Percentiles rank a stretch among this genome's conserved stretches.
Conservation (phyloP, 208 protist genomes). For the Wallacemonas sp. region DNA sequence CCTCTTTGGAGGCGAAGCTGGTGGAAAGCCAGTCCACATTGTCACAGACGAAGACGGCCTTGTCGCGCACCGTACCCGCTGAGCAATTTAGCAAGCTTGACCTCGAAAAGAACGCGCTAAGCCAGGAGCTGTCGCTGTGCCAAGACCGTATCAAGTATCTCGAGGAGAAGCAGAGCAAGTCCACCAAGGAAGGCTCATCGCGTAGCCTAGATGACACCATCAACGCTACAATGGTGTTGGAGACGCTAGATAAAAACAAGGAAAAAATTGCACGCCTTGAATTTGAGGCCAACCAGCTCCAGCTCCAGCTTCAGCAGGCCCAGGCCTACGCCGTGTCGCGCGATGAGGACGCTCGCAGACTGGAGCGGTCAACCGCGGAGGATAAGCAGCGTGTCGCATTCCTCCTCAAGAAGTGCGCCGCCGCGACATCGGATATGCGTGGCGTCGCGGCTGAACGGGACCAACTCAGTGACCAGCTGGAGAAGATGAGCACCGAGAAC, state of each 20-base stretch:
- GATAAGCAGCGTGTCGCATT: constrained; percentile 84
- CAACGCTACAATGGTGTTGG: constrained; percentile 50
- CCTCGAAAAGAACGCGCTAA: constrained; percentile 37
- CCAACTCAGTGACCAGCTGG: constrained; percentile 40
- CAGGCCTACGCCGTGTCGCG: constrained; percentile 33
- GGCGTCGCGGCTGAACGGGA: constrained; percentile 37
- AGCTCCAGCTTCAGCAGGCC: constrained; percentile 47
- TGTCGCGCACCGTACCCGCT: constrained; percentile 26
- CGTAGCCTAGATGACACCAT: constrained; percentile 17
- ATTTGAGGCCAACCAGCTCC: constrained; percentile 59
- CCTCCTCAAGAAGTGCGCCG: constrained; percentile 73
- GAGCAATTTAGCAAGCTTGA: constrained; percentile 41
- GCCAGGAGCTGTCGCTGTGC: constrained; percentile 40
- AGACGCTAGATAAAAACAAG: constrained; percentile 52
- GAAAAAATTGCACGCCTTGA: constrained; percentile 60
- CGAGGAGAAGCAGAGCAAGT: constrained; percentile 20
- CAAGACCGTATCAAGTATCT: constrained; percentile 36
- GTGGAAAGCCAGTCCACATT: constrained; percentile 37
- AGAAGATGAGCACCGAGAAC: constrained; percentile 48
- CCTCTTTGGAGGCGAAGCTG: constrained; percentile 37
- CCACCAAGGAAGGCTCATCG: constrained; percentile 6
- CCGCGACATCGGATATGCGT: constrained; percentile 49
- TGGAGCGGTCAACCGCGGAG: constrained; percentile 48
- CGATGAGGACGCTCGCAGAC: constrained; percentile 42
- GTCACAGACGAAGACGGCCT: constrained; percentile 25